Conservation (phyloP, 768 basidiomycete genomes). For the Tylopilus felleus region DNA sequence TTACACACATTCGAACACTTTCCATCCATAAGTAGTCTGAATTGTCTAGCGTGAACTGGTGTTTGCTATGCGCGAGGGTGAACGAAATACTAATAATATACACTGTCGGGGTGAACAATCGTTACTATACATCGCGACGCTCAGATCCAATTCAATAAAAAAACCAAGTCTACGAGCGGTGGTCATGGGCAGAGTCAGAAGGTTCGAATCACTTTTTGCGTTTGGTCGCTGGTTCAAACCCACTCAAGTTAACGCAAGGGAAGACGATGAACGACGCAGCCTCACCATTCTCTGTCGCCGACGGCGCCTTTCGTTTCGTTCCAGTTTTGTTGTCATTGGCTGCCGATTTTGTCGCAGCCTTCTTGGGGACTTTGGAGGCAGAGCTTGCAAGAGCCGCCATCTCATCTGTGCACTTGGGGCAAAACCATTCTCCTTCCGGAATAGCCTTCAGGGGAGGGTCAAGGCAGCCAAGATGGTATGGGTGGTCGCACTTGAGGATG, state of each 20-base stretch:
- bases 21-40: too few relatives aligned
- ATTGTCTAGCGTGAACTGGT: background rate
- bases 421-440: conserved; percentile 94
- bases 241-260: background rate
- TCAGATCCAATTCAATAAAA: conserved; percentile 1
- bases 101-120: conserved; percentile 5
- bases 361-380: conserved; percentile 13
- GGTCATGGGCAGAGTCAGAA: background rate
- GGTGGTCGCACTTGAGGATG: conserved; percentile 71
- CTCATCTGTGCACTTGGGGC: conserved; percentile 63
- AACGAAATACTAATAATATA: conserved; percentile 28
- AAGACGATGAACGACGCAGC: conserved; percentile 3
- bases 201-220: conserved; percentile 35
- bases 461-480: conserved; percentile 83
- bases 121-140: conserved; percentile 17
- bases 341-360: conserved; percentile 12
- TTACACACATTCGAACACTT: too few relatives aligned
- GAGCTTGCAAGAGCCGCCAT: conserved; percentile 44
- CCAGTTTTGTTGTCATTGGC: conserved; percentile 25
- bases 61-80: background rate
- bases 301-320: conserved; percentile 47
- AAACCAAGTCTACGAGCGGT: background rate
- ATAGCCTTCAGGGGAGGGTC: conserved; percentile 70
- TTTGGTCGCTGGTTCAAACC: conserved; percentile 30
- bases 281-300: conserved; percentile 38